Percentiles rank a stretch among this genome's conserved stretches.
Evolutionary conservation across 1,284 basidiomycete species (phyloP).

Genomic region (Xerocomus amazonicus): DNA sequence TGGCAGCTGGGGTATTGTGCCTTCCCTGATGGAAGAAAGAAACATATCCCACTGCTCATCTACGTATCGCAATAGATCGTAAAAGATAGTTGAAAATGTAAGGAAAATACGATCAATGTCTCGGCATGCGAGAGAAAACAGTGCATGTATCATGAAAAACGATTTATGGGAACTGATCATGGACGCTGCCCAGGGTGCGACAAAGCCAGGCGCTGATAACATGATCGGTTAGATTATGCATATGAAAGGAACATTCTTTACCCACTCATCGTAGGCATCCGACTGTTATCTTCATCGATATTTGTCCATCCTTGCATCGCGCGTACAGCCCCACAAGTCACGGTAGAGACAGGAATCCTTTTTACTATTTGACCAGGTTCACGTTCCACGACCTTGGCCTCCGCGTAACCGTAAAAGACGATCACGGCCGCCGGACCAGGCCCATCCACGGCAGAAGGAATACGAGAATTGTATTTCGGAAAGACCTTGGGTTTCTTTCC

Average conservation of each 20-base stretch:
- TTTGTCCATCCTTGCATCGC: not conserved
- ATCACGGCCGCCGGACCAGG: not conserved
- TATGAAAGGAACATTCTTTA: not conserved
- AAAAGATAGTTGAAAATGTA: conserved; percentile 2
- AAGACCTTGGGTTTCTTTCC: conserved; percentile 3
- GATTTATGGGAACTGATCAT: conserved; percentile 4
- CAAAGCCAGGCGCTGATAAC: not conserved
- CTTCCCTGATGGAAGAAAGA: conserved; percentile 7
- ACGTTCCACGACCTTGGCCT: conserved; percentile 4
- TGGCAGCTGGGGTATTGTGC: conserved; percentile 9
- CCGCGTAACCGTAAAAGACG: not conserved
- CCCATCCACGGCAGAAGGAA: not conserved
- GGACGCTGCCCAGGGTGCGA: conserved; percentile 6
- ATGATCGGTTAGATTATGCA: not conserved
- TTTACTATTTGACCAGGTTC: not conserved
- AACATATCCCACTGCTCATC: conserved; percentile 13
- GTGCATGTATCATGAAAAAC: conserved; percentile 11
- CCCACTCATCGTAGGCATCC: conserved; percentile 1
- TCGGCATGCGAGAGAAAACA: conserved; percentile 10
- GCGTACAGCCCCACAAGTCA: not conserved
- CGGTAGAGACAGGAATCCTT: not conserved
- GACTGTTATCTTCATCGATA: not conserved
- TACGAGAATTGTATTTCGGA: not conserved
- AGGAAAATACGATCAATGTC: conserved; percentile 3
- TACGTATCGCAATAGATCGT: conserved; percentile 9